Percentiles rank a stretch among this genome's conserved stretches.
Evolutionary conservation across 2,329 filamentous ascomycete species (phyloP).

Genomic region (Fusarium penzigii): DNA sequence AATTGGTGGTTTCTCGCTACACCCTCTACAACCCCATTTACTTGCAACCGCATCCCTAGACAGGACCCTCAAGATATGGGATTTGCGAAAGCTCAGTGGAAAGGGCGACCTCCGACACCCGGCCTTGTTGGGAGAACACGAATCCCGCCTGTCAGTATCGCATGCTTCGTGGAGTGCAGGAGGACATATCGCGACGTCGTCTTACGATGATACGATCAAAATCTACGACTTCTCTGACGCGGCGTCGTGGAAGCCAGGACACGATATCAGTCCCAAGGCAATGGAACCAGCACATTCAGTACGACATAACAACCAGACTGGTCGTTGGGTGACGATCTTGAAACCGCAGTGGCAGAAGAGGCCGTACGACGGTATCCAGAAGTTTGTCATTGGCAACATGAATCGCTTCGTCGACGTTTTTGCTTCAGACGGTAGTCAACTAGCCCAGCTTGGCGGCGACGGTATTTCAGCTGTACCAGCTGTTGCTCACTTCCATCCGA

Average conservation of each 20-base stretch:
- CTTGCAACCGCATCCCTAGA: slow-evolving; percentile 89
- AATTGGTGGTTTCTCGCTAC: slow-evolving; percentile 88
- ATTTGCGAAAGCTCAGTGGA: slow-evolving; percentile 75
- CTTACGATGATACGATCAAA: slow-evolving; percentile 94
- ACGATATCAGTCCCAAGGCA: slow-evolving; percentile 57
- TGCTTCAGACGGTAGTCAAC: slow-evolving; percentile 76
- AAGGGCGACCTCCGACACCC: slow-evolving; percentile 63
- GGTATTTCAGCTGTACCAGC: slow-evolving; percentile 94
- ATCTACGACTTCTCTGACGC: slow-evolving; percentile 77
- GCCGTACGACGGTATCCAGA: slow-evolving; percentile 77
- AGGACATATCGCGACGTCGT: slow-evolving; percentile 86
- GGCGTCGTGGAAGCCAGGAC: slow-evolving; percentile 58
- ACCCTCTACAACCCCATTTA: slow-evolving; percentile 78
- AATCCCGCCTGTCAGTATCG: slow-evolving; percentile 81
- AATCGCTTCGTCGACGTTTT: slow-evolving; percentile 95
- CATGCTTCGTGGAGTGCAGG: slow-evolving; percentile 87
- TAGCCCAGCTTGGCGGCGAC: slow-evolving; percentile 85
- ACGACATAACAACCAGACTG: slow-evolving; percentile 92
- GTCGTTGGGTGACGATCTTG: slow-evolving; percentile 83
- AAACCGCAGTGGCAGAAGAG: slow-evolving; percentile 86
- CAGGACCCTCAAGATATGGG: slow-evolving; percentile 89
- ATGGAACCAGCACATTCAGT: slow-evolving; percentile 72
- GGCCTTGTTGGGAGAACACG: slow-evolving; percentile 75
- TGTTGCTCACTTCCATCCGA: slow-evolving; percentile 87
- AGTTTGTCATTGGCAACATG: slow-evolving; percentile 96